Conservation (phyloP, 139 green algal genomes). For the Chlamydomonas sphaeroides region DNA sequence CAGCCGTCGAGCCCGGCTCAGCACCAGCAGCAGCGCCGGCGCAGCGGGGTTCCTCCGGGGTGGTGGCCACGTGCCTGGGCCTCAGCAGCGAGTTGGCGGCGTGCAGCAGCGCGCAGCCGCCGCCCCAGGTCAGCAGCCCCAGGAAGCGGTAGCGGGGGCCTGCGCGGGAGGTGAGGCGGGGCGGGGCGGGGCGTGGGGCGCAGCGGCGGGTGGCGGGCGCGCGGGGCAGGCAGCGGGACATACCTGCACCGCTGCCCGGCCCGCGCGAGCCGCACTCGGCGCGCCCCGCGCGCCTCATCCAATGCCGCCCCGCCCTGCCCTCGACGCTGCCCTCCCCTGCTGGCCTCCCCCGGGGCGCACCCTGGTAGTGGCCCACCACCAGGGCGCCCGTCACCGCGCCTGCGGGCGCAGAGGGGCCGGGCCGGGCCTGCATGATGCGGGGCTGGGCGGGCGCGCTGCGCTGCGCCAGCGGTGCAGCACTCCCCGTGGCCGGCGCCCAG, state of each 20-base stretch:
- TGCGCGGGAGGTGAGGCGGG: neutral
- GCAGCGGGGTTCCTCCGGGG: too few relatives aligned
- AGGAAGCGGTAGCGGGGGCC: conserved; percentile 23
- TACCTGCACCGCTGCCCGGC: too few relatives aligned
- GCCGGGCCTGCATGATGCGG: too few relatives aligned
- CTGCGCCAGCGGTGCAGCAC: too few relatives aligned
- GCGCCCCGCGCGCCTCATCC: neutral
- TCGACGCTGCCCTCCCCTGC: neutral
- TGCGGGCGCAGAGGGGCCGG: neutral
- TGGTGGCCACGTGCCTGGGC: too few relatives aligned
- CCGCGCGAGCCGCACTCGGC: too few relatives aligned
- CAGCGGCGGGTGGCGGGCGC: too few relatives aligned
- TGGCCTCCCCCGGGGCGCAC: neutral
- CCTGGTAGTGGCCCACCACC: conserved; percentile 32
- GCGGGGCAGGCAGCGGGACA: too few relatives aligned
- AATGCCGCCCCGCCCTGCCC: neutral
- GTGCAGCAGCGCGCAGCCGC: neutral
- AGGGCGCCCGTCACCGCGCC: conserved; percentile 7
- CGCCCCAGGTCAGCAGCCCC: conserved; percentile 27
- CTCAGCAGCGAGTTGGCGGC: neutral
- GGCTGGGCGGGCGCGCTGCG: too few relatives aligned
- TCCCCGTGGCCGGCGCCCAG: too few relatives aligned
- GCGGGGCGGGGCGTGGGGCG: neutral
- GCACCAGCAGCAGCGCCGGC: too few relatives aligned
- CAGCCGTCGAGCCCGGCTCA: too few relatives aligned